Evolutionary conservation across 768 basidiomycete species (phyloP), one percentile per base, ranked within the genome.

Genomic region (Boletus rubroflammeus): DNA sequence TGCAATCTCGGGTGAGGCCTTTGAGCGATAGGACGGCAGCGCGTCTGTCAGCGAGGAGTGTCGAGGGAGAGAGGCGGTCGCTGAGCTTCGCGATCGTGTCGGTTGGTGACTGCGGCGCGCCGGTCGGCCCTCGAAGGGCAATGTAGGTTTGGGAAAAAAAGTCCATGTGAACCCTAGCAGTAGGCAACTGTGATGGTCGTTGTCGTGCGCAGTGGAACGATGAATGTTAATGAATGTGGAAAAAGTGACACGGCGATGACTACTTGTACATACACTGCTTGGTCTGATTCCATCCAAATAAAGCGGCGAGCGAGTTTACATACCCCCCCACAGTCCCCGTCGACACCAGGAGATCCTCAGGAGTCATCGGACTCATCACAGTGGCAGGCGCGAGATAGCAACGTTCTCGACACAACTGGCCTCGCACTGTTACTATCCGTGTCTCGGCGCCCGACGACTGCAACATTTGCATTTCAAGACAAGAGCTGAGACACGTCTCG

Each of bases 1-100:
- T 95, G 77, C 89, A 93, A 70, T 97, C 95, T 54, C 94, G 82
- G 43, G 86, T 77, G 50, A 98, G 84, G 21, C 95, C 96, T 69
- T 98, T 98, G 60, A 99, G 80, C 1, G 93, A 83, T 49, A 97
- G 76, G n/a, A 99, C 88, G 0, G 96, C 88, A 26, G 96, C 96
- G 54, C 93, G 82, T 62, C 97, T 79, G 73, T 98, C 97, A 29
- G 93, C 89, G 15, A 95, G 82, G 25, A 91, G 83, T 0, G 90
- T 87, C 4, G 88, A 84, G n/a, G 94, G 93, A 19, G 92, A 89
- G 21, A 99, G 83, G 29, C 93, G 77, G 68, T 97, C 94, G 60
- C 87, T 88, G 59, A 98, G 85, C 61, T 86, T 85, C 28, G 83
- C 81, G 64, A 98, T 93, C 21, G 92, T 93, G 53, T 96, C 93